Percentiles rank a stretch among this genome's conserved stretches.
Evolutionary conservation across 1,284 basidiomycete species (phyloP).

Genomic region (Melampsora americana): DNA sequence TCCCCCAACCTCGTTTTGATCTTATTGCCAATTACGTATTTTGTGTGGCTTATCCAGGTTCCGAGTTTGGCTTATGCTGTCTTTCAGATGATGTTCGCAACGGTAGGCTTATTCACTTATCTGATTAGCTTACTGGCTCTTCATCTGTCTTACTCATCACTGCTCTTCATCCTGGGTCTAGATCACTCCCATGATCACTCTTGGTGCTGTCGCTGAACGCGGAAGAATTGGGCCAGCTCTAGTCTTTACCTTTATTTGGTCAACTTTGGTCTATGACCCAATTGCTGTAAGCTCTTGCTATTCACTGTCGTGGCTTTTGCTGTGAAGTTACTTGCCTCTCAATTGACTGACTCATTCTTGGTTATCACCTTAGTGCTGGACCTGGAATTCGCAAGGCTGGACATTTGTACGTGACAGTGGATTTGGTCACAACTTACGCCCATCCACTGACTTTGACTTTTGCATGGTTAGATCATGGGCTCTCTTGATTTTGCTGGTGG

Average conservation of each 20-base stretch:
- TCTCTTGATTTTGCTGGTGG: conserved; percentile 55
- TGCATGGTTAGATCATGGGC: conserved; percentile 46
- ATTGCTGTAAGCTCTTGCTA: conserved; percentile 59
- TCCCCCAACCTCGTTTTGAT: not conserved
- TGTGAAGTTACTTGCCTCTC: not conserved
- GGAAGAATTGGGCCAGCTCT: conserved; percentile 79
- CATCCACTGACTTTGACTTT: no score
- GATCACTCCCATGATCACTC: conserved; percentile 66
- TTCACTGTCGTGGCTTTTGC: not conserved
- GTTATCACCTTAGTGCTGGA: conserved; percentile 46
- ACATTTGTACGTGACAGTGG: conserved; percentile 43
- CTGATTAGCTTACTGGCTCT: no score
- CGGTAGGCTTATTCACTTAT: conserved; percentile 63
- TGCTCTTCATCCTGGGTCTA: conserved; percentile 38
- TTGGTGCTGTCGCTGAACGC: conserved; percentile 89
- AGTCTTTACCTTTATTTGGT: conserved; percentile 86
- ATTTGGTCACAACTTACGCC: no score
- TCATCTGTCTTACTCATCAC: not conserved
- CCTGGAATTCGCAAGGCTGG: conserved; percentile 53
- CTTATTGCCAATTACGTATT: conserved; percentile 68
- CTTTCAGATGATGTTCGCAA: conserved; percentile 84
- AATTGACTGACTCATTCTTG: not conserved
- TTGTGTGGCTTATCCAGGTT: conserved; percentile 73
- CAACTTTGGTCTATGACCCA: conserved; percentile 87
- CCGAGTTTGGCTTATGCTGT: conserved; percentile 74